Conservation (phyloP, 2,329 filamentous ascomycete species). For the Onygenales sp. region DNA sequence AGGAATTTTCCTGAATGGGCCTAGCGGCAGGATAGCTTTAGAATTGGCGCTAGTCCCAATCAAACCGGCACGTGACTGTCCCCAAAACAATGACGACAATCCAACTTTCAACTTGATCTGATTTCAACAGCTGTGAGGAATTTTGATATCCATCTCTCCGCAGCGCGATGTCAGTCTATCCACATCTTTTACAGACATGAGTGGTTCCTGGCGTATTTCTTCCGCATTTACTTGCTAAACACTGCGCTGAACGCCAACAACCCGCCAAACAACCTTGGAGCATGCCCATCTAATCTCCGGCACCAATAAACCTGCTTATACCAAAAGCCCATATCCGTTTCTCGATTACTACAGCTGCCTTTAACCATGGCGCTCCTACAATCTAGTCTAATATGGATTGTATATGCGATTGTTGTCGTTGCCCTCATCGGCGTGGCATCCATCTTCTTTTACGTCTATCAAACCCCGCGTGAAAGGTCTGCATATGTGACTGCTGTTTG, state of each 20-base stretch:
- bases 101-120: too few relatives aligned
- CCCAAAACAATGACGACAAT: too few relatives aligned
- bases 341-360: neutral
- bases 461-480: conserved; percentile 78
- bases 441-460: conserved; percentile 86
- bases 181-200: too few relatives aligned
- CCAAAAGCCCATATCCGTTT: neutral
- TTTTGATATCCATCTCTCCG: too few relatives aligned
- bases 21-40: neutral
- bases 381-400: conserved; percentile 86
- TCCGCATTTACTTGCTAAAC: neutral
- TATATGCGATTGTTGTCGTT: conserved; percentile 74
- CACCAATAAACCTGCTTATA: neutral
- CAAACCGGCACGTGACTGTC: neutral
- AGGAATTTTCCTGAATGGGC: neutral
- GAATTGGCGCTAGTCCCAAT: neutral
- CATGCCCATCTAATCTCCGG: neutral
- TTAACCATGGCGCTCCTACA: conserved; percentile 60
- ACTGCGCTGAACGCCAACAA: neutral
- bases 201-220: too few relatives aligned
- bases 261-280: neutral
- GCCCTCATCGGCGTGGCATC: conserved; percentile 68
- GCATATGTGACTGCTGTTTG: conserved; percentile 72
- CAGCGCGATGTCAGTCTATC: too few relatives aligned
- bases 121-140: too few relatives aligned